Percentiles rank a stretch among this genome's conserved stretches.
phyloP scores from a whole-genome alignment of 2,329 filamentous ascomycete species.

The Acephala macrosclerotiorum region DNA sequence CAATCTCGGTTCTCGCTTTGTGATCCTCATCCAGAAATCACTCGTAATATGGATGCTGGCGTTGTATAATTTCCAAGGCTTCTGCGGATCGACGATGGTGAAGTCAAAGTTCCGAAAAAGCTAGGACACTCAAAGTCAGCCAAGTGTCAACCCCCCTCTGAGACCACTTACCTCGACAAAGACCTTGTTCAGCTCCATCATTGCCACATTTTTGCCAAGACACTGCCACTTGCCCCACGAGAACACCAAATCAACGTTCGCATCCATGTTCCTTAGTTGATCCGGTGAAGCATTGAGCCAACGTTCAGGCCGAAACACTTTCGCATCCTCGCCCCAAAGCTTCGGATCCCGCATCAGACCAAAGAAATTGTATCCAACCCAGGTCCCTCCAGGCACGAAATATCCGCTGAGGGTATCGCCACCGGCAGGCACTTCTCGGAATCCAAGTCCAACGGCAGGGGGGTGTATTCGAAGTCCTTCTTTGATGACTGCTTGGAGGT shows the following conservation, averaged over 20 bases:
- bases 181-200: conserved; percentile 58
- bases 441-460: conserved; percentile 45
- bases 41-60: too few relatives aligned
- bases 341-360: conserved; percentile 47
- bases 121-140: too few relatives aligned
- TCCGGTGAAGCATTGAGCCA: conserved; percentile 50
- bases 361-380: conserved; percentile 41
- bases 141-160: not conserved
- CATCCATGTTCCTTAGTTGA: conserved; percentile 45
- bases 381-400: conserved; percentile 31
- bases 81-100: too few relatives aligned
- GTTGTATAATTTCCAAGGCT: too few relatives aligned
- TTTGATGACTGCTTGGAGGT: conserved; percentile 57
- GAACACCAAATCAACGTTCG: conserved; percentile 53
- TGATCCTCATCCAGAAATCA: too few relatives aligned
- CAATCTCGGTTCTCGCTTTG: too few relatives aligned
- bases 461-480: conserved; percentile 57
- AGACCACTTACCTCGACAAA: conserved; percentile 53
- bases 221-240: conserved; percentile 53
- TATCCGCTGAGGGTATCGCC: conserved; percentile 29
- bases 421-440: conserved; percentile 29
- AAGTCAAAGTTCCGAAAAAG: too few relatives aligned
- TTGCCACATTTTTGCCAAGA: conserved; percentile 55
- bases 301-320: conserved; percentile 55
- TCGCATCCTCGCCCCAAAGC: conserved; percentile 47